A percentile compares a stretch with the other conserved stretches of the same genome.
These are phyloP conservation scores for Penicillium steckii DNA, from an alignment of 495 filamentous ascomycete species.

Conservation along the genomic window DNA sequence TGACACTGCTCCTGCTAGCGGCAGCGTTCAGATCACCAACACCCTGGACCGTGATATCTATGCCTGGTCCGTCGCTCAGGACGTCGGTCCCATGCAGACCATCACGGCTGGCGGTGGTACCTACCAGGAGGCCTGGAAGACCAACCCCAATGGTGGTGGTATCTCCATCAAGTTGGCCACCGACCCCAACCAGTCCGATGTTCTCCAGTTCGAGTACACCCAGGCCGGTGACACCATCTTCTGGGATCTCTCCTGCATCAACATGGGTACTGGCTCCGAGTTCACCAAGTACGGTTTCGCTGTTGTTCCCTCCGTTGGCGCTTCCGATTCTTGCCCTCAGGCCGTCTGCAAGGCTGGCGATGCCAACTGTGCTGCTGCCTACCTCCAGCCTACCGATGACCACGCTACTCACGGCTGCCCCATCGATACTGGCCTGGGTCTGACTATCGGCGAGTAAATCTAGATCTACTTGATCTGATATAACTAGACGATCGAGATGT, in stretches of 20 bases:
- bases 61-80: conserved; percentile 40
- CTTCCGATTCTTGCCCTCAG: conserved; percentile 29
- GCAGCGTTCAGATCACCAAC: conserved; percentile 39
- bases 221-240: conserved; percentile 32
- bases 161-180: conserved; percentile 45
- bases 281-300: conserved; percentile 45
- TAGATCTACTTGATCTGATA: too few relatives aligned
- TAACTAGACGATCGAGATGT: neutral
- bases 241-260: conserved; percentile 47
- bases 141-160: conserved; percentile 41
- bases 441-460: conserved; percentile 37
- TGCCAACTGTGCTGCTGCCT: conserved; percentile 37
- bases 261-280: conserved; percentile 35
- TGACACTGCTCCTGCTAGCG: conserved; percentile 21
- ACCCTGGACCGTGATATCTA: conserved; percentile 37
- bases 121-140: conserved; percentile 37
- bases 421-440: conserved; percentile 37
- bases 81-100: conserved; percentile 28
- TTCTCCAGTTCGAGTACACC: conserved; percentile 51
- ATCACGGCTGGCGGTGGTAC: conserved; percentile 27
- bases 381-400: conserved; percentile 43
- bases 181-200: conserved; percentile 24
- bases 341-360: conserved; percentile 42
- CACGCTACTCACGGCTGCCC: conserved; percentile 48
- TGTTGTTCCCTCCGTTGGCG: conserved; percentile 29